Evolutionary conservation across 176 grass and related monocot genomes (phyloP), one percentile per base, ranked within the genome.

Genomic region (barley (Hordeum vulgare)): DNA sequence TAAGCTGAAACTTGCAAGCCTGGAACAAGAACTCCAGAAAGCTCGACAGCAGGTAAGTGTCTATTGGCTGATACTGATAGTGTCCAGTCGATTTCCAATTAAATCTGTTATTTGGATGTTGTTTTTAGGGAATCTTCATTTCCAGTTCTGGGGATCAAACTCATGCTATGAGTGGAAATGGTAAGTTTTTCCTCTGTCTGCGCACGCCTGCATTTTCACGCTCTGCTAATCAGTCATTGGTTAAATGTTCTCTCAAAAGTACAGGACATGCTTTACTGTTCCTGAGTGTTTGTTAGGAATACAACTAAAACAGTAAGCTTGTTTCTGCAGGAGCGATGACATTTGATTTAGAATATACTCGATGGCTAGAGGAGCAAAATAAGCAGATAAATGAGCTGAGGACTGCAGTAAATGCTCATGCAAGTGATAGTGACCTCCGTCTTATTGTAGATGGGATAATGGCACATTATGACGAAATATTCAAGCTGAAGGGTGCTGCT

Each of bases 381-480:
- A 94, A 94, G 28, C 95, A 97, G 85, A 94, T 93, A 77, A 94
- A 89, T 87, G 95, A 97, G 85, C 83, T 97, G 84, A 91, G 95
- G 80, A 71, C 92, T 66, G 95, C 92, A 64, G 92, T 97, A 71
- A 94, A 97, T 94, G 95, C 88, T 71, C 95, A 97, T 85, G 95
- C 92, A 36, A 89, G 92, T 83, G 95, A 97, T 25, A 89, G 84
- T 9, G 92, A 97, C 64, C 90, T 97, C 70, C 92, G 84, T 63
- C 74, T 85, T 62, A 93, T 91, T 63, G 84, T 91, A 36, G 95
- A 97, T 63, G 84, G 90, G 49, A 92, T 97, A 89, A 91, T 93
- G 95, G 58, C 84, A 27, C 95, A 97, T 72, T 97, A 94, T 83
- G 90, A 97, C 25, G 95, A 97, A 33, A 97, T 97, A 79, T 94